Conservation (phyloP, 163 green algal genomes). For the Chlamydomonas reinhardtii region DNA sequence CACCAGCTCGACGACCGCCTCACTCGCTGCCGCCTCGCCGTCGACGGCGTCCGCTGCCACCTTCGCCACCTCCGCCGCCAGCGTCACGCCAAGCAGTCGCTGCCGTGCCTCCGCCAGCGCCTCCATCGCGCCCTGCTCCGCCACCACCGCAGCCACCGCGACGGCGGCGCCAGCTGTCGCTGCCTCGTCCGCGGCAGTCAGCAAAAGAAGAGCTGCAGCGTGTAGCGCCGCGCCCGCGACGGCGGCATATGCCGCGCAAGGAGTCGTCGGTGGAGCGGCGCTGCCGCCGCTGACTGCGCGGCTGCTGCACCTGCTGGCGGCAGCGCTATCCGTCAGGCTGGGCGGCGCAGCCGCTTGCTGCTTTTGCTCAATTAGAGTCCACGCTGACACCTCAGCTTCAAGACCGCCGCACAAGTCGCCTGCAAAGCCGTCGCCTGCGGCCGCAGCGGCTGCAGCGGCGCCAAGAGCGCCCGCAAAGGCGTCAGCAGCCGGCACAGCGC, state of each 20-base stretch:
- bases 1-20: not conserved
- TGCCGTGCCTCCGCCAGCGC: not conserved
- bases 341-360: not conserved
- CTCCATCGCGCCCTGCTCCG: not conserved
- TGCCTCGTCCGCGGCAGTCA: not conserved
- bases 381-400: too few relatives aligned
- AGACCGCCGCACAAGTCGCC: too few relatives aligned
- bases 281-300: too few relatives aligned
- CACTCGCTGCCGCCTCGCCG: not conserved
- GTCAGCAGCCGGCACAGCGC: too few relatives aligned
- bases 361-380: not conserved
- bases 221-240: not conserved
- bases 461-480: too few relatives aligned
- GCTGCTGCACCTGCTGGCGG: not conserved
- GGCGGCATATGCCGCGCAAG: not conserved
- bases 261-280: not conserved
- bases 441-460: too few relatives aligned
- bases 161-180: not conserved
- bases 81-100: not conserved
- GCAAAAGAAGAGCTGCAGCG: too few relatives aligned
- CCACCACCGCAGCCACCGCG: not conserved
- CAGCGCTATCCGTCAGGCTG: not conserved
- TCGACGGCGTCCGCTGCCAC: not conserved
- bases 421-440: too few relatives aligned
- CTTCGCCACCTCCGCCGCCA: not conserved